Base-by-base conservation (phyloP, 768 basidiomycete species). In the Leccinum boreale region DNA sequence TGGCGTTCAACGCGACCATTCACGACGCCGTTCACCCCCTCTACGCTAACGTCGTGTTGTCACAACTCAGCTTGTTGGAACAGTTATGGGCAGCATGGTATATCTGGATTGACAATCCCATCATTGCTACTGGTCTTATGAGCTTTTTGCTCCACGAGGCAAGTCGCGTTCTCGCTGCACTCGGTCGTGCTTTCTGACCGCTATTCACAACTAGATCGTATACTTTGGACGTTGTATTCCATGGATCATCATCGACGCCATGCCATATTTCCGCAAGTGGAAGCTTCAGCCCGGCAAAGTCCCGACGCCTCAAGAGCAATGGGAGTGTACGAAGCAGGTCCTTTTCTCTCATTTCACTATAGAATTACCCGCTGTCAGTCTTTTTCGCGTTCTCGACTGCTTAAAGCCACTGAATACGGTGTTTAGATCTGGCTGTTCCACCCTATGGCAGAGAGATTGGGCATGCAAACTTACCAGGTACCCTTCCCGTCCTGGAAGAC, bases 171-270 rank as follows among this genome's bases (percentile, higher is more conserved):
- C 14, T 7, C 4, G 1, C 9, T 6, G 1, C 4, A 12, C 33
- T 19, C 39, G 17, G 14, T 36, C 12, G 49, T 24, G 48, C 33
- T 7, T 60, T 21, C 19, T 64, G 19, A 57, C 55, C 15, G 11
- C 5, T 0, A n/a, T 29, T 19, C 15, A 14, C 23, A 8, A 17
- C 35, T 60, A 97, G 95, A 74, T 94, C 67, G 92, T 98, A 9
- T 99, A 99, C 77, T 99, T 99, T 68, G 97, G 96, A 39, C 90
- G 97, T 23, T 87, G 88, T 62, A 73, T 98, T 17, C 97, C 95
- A 0, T 97, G 94, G 92, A 89, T 98, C 65, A 90, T 97, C 74
- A 87, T 98, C 70, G 97, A 99, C 74, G 78, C 86, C 2, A 92
- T 94, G 33, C 94, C 94, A 1, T 98, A 93, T 77, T 99, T 98